Base-by-base conservation (phyloP, 2,329 filamentous ascomycete species). In the Hypoxylon rubiginosum region DNA sequence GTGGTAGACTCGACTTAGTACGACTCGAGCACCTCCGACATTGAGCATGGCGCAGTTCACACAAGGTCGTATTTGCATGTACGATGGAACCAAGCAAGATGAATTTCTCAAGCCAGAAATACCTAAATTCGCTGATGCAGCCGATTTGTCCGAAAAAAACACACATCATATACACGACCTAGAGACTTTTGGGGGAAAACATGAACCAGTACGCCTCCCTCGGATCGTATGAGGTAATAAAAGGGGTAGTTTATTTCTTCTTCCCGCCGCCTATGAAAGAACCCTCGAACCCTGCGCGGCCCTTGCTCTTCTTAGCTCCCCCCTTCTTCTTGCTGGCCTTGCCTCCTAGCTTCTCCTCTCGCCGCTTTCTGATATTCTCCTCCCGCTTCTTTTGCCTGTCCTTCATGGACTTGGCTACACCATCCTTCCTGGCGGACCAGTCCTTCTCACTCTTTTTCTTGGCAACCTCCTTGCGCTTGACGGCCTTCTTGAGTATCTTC, bases 361-460 rank as follows among this genome's bases (percentile, higher is more conserved):
- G 86, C 70, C 92, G 85, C 80, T 92, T 91, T 73, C 85, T 84
- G 69, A 95, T 82, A 77, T 95, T 95, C 52, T 92, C 91, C 75
- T 94, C 92, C 67, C 91, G 86, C 84, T 97, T 97, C 79, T 89
- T 89, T 76, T 95, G 93, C 77, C 90, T 91, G 72, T 92, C 90
- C 57, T 93, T 91, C 77, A 92, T 91, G 52, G 91, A 84, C 80
- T 92, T 91, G 70, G 88, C 86, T 52, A 98, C 89, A 30, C 90
- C 90, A 28, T 91, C 88, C 41, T 88, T 82, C 52, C 92, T 86
- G 62, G 93, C 91, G 50, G 82, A 86, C 92, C 96, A 98, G 76
- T 96, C 93, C 76, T 91, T 91, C 78, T 93, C 93, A 77, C 92
- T 97, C 88, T 96, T 97, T 81, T 90, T 91, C 88, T 97, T 98